Percentiles rank a stretch among this genome's conserved stretches.
These are phyloP conservation scores for Cryptosporidium tyzzeri DNA, from an alignment of 169 alveolate genomes.

Conservation along the genomic window DNA sequence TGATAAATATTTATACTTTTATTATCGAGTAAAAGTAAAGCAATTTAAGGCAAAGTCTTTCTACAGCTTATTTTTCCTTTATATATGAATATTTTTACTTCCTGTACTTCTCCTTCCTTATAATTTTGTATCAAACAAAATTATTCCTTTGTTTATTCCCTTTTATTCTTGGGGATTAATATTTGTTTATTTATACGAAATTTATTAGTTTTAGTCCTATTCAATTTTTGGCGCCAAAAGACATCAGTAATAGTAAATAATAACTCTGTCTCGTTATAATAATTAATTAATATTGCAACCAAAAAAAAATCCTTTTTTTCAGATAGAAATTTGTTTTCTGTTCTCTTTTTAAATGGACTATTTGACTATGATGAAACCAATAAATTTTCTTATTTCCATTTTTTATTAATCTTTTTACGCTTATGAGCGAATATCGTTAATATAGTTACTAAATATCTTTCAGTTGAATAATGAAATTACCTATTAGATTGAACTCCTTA, in stretches of 20 bases:
- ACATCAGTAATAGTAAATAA: conserved; percentile 13
- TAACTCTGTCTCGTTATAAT: conserved; percentile 16
- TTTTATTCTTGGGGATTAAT: conserved; percentile 34
- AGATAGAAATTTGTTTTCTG: not conserved
- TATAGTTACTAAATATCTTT: no score
- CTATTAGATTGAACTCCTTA: no score
- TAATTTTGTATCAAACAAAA: conserved; percentile 15
- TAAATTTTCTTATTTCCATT: not conserved
- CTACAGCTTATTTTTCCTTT: not conserved
- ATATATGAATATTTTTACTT: not conserved
- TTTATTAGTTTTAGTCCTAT: conserved; percentile 57
- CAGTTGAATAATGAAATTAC: not conserved
- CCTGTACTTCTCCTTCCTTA: not conserved
- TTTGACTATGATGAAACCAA: not conserved
- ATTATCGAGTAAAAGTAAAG: not conserved
- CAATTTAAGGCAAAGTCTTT: not conserved
- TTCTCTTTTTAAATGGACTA: not conserved
- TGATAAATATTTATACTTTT: not conserved
- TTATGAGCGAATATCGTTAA: not conserved
- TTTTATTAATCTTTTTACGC: no score
- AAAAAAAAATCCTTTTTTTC: not conserved
- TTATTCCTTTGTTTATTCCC: conserved; percentile 9
- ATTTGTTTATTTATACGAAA: conserved; percentile 32
- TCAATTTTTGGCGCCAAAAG: conserved; percentile 11
- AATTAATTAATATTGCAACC: not conserved